These are phyloP conservation scores for Echinosophora koreensis DNA, from an alignment of 306 rosid species.

Conservation along the genomic window DNA sequence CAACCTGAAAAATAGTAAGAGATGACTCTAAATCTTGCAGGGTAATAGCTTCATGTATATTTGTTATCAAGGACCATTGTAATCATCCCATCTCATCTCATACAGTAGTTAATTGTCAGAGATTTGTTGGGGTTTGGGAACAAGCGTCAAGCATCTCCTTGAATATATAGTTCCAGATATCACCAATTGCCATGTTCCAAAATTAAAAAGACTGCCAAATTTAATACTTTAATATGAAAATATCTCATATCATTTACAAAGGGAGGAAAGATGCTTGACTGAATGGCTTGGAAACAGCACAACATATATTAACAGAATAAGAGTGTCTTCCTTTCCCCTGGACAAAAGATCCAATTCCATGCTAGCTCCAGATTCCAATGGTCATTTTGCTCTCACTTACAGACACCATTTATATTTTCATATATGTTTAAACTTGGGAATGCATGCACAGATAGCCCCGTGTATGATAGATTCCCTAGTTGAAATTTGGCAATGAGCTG, in stretches of 20 bases:
- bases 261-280: neutral
- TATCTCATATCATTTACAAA: neutral
- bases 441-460: neutral
- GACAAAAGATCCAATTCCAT: neutral
- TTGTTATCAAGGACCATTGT: slow-evolving; percentile 1
- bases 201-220: neutral
- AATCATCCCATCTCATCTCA: neutral
- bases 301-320: neutral
- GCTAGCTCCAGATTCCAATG: neutral
- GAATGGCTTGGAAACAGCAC: slow-evolving; percentile 8
- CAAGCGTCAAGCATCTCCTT: neutral
- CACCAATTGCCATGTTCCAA: neutral
- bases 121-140: neutral
- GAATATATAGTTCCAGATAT: neutral
- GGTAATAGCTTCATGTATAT: too few species aligned
- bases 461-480: slow-evolving; percentile 33
- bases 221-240: slow-evolving; percentile 14
- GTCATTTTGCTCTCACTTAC: neutral
- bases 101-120: neutral
- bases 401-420: neutral
- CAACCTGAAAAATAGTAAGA: too few species aligned
- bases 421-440: neutral
- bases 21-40: too few species aligned
- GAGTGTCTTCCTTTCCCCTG: neutral
- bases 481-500: slow-evolving; percentile 37